These are phyloP conservation scores for Penicillium crystallinum DNA, from an alignment of 495 filamentous ascomycete genomes.

Conservation along the genomic window DNA sequence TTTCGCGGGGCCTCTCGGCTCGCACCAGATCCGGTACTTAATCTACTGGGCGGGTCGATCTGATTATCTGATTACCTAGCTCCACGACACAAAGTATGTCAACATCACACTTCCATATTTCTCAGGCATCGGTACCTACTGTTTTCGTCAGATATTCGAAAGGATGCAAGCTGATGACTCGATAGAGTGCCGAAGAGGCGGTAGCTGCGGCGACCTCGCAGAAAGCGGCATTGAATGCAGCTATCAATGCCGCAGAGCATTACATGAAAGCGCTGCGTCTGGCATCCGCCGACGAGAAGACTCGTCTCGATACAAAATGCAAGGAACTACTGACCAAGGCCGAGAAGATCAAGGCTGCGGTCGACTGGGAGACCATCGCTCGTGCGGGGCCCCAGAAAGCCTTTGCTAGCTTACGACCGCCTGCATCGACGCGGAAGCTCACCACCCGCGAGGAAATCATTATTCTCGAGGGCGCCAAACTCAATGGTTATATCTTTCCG, in stretches of 20 bases:
- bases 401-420: conserved; percentile 21
- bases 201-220: conserved; percentile 52
- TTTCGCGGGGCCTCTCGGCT: background rate
- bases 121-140: conserved; percentile 22
- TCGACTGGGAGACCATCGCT: conserved; percentile 31
- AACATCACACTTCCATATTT: conserved; percentile 21
- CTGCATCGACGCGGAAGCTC: conserved; percentile 53
- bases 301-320: conserved; percentile 58
- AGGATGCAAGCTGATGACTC: conserved; percentile 15
- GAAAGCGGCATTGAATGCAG: conserved; percentile 63
- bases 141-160: background rate
- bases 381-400: conserved; percentile 13
- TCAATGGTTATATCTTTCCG: conserved; percentile 76
- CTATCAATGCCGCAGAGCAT: conserved; percentile 68
- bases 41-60: conserved; percentile 1
- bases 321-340: conserved; percentile 60
- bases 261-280: conserved; percentile 68
- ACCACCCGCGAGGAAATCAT: conserved; percentile 74
- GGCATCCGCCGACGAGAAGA: conserved; percentile 49
- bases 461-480: conserved; percentile 65
- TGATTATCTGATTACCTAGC: conserved; percentile 1
- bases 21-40: conserved; percentile 3
- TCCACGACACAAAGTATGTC: conserved; percentile 26
- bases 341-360: conserved; percentile 62
- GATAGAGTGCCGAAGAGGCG: conserved; percentile 57